Conservation (phyloP, 768 basidiomycete species). For the Boletus sp. region DNA sequence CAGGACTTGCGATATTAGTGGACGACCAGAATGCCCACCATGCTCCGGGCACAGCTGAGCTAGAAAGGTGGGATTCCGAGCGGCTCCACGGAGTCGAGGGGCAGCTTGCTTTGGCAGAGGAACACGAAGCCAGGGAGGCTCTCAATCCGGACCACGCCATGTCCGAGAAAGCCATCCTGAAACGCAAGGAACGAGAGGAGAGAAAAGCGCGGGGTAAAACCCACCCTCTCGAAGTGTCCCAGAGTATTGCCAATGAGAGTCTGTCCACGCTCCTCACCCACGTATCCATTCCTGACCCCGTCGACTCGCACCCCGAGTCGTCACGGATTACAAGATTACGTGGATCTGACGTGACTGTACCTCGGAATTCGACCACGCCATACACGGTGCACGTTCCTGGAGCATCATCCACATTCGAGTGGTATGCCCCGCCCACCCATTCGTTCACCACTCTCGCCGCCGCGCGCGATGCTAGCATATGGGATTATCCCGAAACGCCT, state of each 20-base stretch:
- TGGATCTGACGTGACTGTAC: constrained; percentile 1
- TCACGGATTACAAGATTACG: background rate
- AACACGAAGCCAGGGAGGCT: constrained; percentile 47
- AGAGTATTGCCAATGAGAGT: constrained; percentile 3
- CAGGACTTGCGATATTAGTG: constrained; percentile 75
- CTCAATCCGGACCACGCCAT: constrained; percentile 38
- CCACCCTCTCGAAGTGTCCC: constrained; percentile 4
- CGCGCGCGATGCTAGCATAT: constrained; percentile 67
- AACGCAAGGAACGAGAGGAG: constrained; percentile 69
- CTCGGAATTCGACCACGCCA: constrained; percentile 13
- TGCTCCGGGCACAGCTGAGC: constrained; percentile 43
- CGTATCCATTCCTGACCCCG: background rate
- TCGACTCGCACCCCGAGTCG: background rate
- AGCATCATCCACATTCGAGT: constrained; percentile 56
- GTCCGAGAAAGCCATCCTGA: constrained; percentile 62
- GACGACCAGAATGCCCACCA: constrained; percentile 64
- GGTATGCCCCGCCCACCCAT: constrained; percentile 54
- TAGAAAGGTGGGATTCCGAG: constrained; percentile 51
- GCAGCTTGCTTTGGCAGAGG: constrained; percentile 49
- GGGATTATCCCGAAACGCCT: constrained; percentile 67
- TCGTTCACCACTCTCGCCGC: constrained; percentile 54
- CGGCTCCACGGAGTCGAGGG: constrained; percentile 44
- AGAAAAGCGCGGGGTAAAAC: constrained; percentile 24
- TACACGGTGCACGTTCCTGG: constrained; percentile 68
- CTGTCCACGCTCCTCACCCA: background rate